These are phyloP conservation scores for Mycocentrospora acerina DNA, from an alignment of 2,329 filamentous ascomycete species.

Conservation along the genomic window DNA sequence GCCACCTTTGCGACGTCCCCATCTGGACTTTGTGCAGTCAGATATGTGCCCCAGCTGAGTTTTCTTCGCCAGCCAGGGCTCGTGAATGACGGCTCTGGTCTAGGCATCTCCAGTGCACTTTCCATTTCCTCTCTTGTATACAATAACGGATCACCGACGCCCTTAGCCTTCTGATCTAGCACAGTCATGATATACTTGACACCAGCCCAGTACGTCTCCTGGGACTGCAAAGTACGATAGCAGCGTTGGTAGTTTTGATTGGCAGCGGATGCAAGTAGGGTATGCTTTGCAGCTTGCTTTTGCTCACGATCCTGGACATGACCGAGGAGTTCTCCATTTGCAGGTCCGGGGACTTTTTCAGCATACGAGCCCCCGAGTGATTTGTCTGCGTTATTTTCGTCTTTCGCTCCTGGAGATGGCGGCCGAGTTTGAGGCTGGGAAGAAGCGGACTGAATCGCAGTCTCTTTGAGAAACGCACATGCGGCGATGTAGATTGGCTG, in stretches of 20 bases:
- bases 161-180: conserved; percentile 83
- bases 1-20: conserved; percentile 33
- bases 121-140: conserved; percentile 76
- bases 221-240: conserved; percentile 77
- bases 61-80: conserved; percentile 55
- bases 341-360: conserved; percentile 2
- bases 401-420: conserved; percentile 19
- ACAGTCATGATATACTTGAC: conserved; percentile 85
- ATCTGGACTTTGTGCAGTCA: conserved; percentile 35
- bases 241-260: conserved; percentile 86
- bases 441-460: conserved; percentile 66
- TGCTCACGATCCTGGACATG: conserved; percentile 36
- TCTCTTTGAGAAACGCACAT: conserved; percentile 85
- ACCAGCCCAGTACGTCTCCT: conserved; percentile 85
- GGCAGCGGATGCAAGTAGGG: conserved; percentile 75
- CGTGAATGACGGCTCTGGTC: conserved; percentile 52
- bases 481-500: conserved; percentile 92
- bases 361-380: neutral
- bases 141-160: conserved; percentile 72
- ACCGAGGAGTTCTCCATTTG: conserved; percentile 15
- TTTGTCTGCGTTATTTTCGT: conserved; percentile 4
- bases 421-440: conserved; percentile 65
- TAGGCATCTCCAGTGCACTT: conserved; percentile 61
- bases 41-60: conserved; percentile 47
- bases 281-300: conserved; percentile 63